Base-by-base conservation (phyloP, 805 yeast species). In the Candida morakotiae region DNA sequence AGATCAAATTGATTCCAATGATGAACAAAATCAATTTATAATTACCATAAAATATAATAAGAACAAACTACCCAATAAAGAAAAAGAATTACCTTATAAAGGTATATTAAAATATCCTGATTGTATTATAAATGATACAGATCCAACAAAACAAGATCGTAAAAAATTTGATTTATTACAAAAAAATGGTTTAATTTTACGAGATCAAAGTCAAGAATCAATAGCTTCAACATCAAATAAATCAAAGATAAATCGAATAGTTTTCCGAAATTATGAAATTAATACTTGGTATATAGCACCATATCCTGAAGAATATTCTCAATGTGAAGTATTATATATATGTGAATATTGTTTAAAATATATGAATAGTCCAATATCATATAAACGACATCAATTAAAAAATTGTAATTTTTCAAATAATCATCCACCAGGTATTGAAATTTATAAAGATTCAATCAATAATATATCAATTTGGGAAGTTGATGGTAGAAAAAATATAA, bases 221-320 rank as follows among this genome's bases (percentile, higher is more conserved):
- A 40, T 39, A 9, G 40, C 50, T 31, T 15, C 42, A 35, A 21
- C 37, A 11, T 30, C 28, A 9, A 27, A 35, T 20, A 35, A 47
- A 34, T 54, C 60, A 2, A 68, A 71, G 40, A 73, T 84, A 28
- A 69, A 73, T 34, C 75, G 75, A 39, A 80, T 89, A 17, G 87
- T 81, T 48, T 79, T 89, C 46, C 76, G 87, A 24, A 73, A 73
- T 30, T 76, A 62, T 56, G 88, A 83, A 53, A 85, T 93, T 19
- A 84, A 83, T 42, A 86, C 96, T 0, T 87, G 97, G 96, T 89
- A 85, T 58, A 77, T 85, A 3, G 81, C 96, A 0, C 98, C 98
- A 1, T 93, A 86, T 54, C 97, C 98, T 0, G 88, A 84, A 42
- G 93, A 86, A 51, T 86, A 79, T 51, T 76, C 86, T 28, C 71